phyloP scores from a whole-genome alignment of 2,329 filamentous ascomycete species.

The Cyphellophora europaea region DNA sequence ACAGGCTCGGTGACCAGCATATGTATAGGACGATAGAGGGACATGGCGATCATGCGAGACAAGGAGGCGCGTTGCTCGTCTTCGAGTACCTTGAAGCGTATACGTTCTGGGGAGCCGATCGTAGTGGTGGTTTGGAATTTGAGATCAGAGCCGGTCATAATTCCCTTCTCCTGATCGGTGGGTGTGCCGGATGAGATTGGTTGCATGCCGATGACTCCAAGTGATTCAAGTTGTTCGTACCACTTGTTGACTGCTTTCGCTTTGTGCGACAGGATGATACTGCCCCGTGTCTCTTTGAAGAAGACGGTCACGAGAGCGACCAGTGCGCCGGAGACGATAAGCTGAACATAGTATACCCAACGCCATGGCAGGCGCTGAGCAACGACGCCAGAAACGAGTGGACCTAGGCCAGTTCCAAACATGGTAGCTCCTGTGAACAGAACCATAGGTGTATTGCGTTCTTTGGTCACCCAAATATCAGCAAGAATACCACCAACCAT shows the following conservation, averaged over 20 bases:
- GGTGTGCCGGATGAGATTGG: no score
- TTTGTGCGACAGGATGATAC: slow-evolving; percentile 68
- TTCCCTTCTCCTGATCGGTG: slow-evolving; percentile 53
- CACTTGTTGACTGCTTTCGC: slow-evolving; percentile 65
- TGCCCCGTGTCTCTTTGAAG: slow-evolving; percentile 75
- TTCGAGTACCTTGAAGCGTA: slow-evolving; percentile 16
- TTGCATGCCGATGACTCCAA: slow-evolving; percentile 42
- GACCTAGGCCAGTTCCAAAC: slow-evolving; percentile 70
- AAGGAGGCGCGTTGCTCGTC: slow-evolving; percentile 15
- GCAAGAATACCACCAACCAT: slow-evolving; percentile 90
- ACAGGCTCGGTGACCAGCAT: slow-evolving; percentile 56
- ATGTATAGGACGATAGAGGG: slow-evolving; percentile 23
- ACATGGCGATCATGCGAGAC: slow-evolving; percentile 15
- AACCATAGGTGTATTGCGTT: slow-evolving; percentile 83
- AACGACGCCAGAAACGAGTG: slow-evolving; percentile 62
- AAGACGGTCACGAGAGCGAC: slow-evolving; percentile 57
- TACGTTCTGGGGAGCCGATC: background rate
- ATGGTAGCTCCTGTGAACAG: slow-evolving; percentile 71
- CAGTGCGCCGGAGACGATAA: slow-evolving; percentile 57
- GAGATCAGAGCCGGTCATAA: background rate
- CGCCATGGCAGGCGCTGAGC: slow-evolving; percentile 62
- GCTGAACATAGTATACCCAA: slow-evolving; percentile 85
- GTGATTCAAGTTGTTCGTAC: slow-evolving; percentile 63
- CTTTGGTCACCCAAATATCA: slow-evolving; percentile 70
- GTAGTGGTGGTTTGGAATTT: background rate